Percentiles rank a stretch among this genome's conserved stretches.
phyloP scores from a whole-genome alignment of 1,284 basidiomycete genomes.

The Ganoderma resinaceum region DNA sequence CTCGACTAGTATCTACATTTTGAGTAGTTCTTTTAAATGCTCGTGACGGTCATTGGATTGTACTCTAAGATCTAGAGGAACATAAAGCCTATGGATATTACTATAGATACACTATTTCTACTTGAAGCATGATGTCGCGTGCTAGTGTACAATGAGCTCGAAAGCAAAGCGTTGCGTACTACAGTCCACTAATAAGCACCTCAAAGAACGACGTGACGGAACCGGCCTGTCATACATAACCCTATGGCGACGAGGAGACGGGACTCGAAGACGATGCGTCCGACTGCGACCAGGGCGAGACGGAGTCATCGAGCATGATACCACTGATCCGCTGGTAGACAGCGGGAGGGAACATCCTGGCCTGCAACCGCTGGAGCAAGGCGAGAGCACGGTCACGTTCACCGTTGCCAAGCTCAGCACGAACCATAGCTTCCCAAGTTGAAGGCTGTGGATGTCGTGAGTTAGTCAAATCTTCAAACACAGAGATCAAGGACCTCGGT shows the following conservation, averaged over 20 bases:
- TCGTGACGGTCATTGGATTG: constrained; percentile 11
- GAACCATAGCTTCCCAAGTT: constrained; percentile 95
- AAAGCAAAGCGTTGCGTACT: constrained; percentile 1
- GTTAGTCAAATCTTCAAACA: constrained; percentile 3
- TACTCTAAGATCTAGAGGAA: constrained; percentile 17
- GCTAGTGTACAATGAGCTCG: constrained; percentile 16
- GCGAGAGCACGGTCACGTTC: constrained; percentile 74
- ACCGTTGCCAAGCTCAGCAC: constrained; percentile 86
- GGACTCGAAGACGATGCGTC: constrained; percentile 23
- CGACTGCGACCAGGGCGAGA: constrained; percentile 41
- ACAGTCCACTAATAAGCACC: constrained; percentile 1
- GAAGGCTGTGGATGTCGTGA: constrained; percentile 61
- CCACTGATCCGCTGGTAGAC: constrained; percentile 52
- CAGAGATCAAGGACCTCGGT: neutral
- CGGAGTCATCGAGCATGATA: constrained; percentile 47
- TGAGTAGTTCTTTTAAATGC: neutral
- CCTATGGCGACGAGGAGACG: constrained; percentile 11
- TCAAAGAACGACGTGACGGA: constrained; percentile 13
- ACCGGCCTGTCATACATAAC: constrained; percentile 9
- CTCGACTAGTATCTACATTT: constrained; percentile 23
- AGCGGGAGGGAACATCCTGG: constrained; percentile 71
- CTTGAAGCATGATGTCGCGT: constrained; percentile 5
- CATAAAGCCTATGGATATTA: constrained; percentile 15
- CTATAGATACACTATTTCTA: constrained; percentile 18
- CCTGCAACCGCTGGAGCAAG: constrained; percentile 79